Conservation (phyloP, 345 rosid genomes). For the Pistacia atlantica region DNA sequence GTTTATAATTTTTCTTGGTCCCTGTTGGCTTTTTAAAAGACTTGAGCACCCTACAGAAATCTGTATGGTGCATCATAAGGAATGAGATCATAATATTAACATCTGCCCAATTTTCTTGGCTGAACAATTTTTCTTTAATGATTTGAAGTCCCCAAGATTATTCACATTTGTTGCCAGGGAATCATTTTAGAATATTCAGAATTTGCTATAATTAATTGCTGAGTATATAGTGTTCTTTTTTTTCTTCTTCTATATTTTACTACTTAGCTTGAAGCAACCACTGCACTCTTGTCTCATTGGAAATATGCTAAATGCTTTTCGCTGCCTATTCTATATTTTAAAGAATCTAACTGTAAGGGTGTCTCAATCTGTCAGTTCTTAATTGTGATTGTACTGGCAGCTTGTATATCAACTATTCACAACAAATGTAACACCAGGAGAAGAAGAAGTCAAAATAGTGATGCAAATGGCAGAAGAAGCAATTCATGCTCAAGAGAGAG, state of each 20-base stretch:
- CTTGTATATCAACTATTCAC: slow-evolving; percentile 84
- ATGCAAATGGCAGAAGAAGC: slow-evolving; percentile 94
- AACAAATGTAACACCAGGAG: slow-evolving; percentile 75
- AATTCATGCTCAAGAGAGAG: slow-evolving; percentile 88
- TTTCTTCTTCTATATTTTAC: neutral
- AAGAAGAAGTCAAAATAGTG: slow-evolving; percentile 86
- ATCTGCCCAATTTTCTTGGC: neutral
- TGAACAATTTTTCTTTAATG: neutral
- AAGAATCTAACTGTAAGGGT: slow-evolving; percentile 2
- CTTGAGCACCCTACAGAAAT: neutral
- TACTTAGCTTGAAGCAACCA: neutral
- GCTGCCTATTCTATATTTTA: neutral
- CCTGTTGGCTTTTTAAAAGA: neutral
- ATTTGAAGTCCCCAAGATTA: neutral
- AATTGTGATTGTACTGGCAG: slow-evolving; percentile 41
- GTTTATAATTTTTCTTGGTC: neutral
- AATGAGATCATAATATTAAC: neutral
- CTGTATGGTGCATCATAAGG: neutral
- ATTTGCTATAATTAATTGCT: neutral
- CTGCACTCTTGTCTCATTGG: neutral
- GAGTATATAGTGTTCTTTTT: neutral
- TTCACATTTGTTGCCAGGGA: neutral
- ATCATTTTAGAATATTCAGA: neutral
- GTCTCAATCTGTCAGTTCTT: slow-evolving; percentile 5
- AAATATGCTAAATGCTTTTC: slow-evolving; percentile 1